phyloP scores from a whole-genome alignment of 257 asterid genomes.

The Apocynum venetum region DNA sequence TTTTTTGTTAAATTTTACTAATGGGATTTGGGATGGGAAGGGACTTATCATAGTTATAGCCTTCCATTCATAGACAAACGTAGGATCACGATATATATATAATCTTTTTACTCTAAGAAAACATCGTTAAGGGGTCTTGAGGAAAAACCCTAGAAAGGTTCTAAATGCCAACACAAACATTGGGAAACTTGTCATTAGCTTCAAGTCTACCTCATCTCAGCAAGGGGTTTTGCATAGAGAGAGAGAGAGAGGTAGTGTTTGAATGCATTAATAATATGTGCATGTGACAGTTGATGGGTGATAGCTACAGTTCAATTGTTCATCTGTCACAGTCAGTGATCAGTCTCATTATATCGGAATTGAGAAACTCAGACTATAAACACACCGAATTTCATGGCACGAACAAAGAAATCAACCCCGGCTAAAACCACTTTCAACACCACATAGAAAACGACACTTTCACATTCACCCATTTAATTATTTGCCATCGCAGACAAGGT shows the following conservation, averaged over 20 bases:
- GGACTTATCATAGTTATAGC: not conserved
- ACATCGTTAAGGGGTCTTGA: not conserved
- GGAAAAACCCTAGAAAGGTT: not conserved
- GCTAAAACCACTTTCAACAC: too few species aligned
- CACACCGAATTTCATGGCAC: slow-evolving; percentile 31
- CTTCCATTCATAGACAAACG: not conserved
- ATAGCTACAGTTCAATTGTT: slow-evolving; percentile 30
- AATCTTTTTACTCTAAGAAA: too few species aligned
- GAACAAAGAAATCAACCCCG: not conserved
- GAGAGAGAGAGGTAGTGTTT: not conserved
- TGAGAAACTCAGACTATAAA: slow-evolving; percentile 12
- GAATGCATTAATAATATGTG: slow-evolving; percentile 9
- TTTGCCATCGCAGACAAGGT: too few species aligned
- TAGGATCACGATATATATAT: not conserved
- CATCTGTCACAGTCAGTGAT: slow-evolving; percentile 27
- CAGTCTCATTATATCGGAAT: not conserved
- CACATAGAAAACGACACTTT: too few species aligned
- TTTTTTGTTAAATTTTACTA: too few species aligned
- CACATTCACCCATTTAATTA: too few species aligned
- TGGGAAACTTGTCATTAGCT: slow-evolving; percentile 3
- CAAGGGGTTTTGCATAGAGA: not conserved
- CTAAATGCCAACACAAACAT: not conserved
- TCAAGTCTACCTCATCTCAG: not conserved
- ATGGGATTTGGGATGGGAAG: not conserved
- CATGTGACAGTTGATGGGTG: slow-evolving; percentile 24